Base-by-base conservation (phyloP, 345 rosid species). In the Tarenaya hassleriana region DNA sequence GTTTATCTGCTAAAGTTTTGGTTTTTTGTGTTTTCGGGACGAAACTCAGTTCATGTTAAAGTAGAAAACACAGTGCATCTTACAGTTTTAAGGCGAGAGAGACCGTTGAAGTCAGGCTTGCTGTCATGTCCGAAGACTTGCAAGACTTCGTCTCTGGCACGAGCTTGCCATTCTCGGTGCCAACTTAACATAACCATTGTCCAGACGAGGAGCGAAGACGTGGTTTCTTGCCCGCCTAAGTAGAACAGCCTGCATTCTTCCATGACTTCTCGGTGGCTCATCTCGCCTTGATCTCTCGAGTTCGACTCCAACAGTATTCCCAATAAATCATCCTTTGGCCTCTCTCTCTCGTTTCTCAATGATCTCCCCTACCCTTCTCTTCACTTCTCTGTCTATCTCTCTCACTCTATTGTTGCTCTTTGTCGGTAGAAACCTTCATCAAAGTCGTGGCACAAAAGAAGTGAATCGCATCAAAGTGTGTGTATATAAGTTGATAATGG, bases 191-290 rank as follows among this genome's bases (percentile, higher is more conserved):
- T 31, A 35, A 81, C 39, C 71, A 76, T 52, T 4, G 85, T 71
- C 96, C 89, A 86, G 7, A 67, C 73, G 12, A 83, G 61, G 38
- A 81, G 55, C 21, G 39, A 57, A 4, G 86, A 44, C 1, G 86
- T 77, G 0, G 95, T 77, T 67, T 78, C 89, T 10, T 81, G 76
- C 7, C 89, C 94, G 0, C 83, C 77, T 7, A 87, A 55, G 55
- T 77, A 84, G 51, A 84, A 87, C 31, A 79, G n/a, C 58, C 71
- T 87, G 63, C 85, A 83, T 33, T 87, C 86, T 3, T 83, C 78
- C 8, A 81, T 58, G 18, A 87, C 70, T 3, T 81, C 89, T 7
- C 71, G 60, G 11, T 34, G 60, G 15, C 67, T 73, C 69, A 76
- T 55, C 47, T 73, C 61, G 37, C 56, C 16, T 41, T 62, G 7